Base-by-base conservation (phyloP, 2,329 filamentous ascomycete genomes). In the Lecanicillium sp. region DNA sequence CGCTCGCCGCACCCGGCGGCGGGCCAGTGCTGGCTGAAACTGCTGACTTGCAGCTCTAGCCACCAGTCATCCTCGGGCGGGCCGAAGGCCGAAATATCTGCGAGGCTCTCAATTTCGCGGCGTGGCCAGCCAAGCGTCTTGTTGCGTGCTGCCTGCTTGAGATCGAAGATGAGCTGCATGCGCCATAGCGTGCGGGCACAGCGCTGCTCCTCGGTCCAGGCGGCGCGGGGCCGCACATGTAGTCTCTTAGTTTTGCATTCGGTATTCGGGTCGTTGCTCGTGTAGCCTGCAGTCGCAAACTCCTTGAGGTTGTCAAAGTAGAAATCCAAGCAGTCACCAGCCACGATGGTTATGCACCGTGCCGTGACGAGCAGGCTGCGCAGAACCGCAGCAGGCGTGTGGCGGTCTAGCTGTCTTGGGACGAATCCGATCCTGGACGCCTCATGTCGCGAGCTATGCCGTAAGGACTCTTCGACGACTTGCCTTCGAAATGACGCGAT, bases 21-120 rank as follows among this genome's bases (percentile, higher is more conserved):
- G n/a, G 44, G 44, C 44, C 44, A 46, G 44, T 46, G 44, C 44
- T 46, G 44, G 44, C 44, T 46, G 44, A 46, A 46, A n/a, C 44
- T 17, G 44, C 44, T 46, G 8, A 46, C 44, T 27, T 46, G 44
- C 44, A 46, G 26, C 15, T 36, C 44, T 14, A 46, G 26, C 44
- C 44, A 46, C 44, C 44, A 46, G 44, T 46, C 44, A 26, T 46
- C 44, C n/a, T 46, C 44, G 19, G 35, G 17, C 17, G 43, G 7
- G 43, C 43, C 30, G 17, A 45, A 17, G 26, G 43, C 43, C 21
- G 43, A 33, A 5, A 45, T 21, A 10, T 35, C 43, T 26, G 37
- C 43, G 11, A 45, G 33, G 24, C 43, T 45, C 24, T 45, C 30
- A 14, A 45, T 24, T 1, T 45, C 43, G 24, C 30, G 37, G 3